Evolutionary conservation across 2,329 filamentous ascomycete genomes (phyloP).

Genomic region (Diaporthe eres): DNA sequence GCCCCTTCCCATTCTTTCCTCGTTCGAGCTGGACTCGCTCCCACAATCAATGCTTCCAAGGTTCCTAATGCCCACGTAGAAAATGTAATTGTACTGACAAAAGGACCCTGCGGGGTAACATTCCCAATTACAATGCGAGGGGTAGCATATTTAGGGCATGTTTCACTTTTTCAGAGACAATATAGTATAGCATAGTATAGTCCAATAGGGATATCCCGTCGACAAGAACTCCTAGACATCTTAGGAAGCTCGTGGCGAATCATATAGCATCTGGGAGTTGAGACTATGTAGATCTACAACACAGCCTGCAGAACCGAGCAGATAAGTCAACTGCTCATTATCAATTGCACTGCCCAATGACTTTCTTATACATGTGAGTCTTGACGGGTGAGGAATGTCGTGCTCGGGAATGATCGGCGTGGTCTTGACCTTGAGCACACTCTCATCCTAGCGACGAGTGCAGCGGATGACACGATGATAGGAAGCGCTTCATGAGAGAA

Average conservation of each 20-base stretch:
- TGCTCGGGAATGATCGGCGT: neutral
- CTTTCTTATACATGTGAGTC: neutral
- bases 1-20: neutral
- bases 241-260: neutral
- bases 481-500: neutral
- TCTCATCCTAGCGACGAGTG: neutral
- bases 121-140: neutral
- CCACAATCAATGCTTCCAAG: neutral
- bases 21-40: neutral
- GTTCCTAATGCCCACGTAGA: neutral
- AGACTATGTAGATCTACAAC: neutral
- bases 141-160: neutral
- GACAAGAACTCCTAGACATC: neutral
- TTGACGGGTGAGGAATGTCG: neutral
- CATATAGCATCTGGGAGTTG: neutral
- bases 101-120: slow-evolving; percentile 8
- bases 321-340: neutral
- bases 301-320: too few relatives aligned
- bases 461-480: neutral
- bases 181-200: neutral
- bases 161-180: slow-evolving; percentile 1
- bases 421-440: neutral
- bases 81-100: neutral
- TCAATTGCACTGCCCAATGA: neutral
- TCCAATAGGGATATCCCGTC: neutral